Evolutionary conservation across 108 stramenopile genomes (phyloP).

Genomic region (Discostella stelligeroides): DNA sequence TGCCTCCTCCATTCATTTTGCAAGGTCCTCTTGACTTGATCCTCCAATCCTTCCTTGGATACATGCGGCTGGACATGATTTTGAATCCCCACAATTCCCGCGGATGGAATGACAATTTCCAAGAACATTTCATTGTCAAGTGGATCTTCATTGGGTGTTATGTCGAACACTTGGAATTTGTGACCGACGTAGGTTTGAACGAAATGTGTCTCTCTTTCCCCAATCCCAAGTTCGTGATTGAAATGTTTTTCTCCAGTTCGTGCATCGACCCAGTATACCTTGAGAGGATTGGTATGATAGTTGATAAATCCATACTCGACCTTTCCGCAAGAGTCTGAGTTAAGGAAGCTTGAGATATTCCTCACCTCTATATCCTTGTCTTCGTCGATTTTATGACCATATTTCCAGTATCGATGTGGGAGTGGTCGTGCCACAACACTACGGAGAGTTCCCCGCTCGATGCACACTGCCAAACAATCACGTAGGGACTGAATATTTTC

Average conservation of each 20-base stretch:
- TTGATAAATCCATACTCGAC: constrained; percentile 61
- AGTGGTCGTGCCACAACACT: constrained; percentile 29
- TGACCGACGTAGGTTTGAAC: constrained; percentile 61
- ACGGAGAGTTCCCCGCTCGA: constrained; percentile 40
- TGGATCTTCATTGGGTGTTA: constrained; percentile 27
- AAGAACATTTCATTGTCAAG: constrained; percentile 35
- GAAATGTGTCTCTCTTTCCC: constrained; percentile 58
- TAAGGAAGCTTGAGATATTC: constrained; percentile 23
- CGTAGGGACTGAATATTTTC: neutral
- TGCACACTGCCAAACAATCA: constrained; percentile 41
- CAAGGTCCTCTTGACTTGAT: constrained; percentile 51
- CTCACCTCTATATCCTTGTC: constrained; percentile 17
- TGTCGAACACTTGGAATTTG: constrained; percentile 49
- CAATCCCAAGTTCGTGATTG: constrained; percentile 46
- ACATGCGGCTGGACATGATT: constrained; percentile 35
- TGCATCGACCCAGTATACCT: constrained; percentile 54
- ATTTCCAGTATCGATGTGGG: constrained; percentile 38
- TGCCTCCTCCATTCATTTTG: constrained; percentile 57
- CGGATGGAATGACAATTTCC: constrained; percentile 20
- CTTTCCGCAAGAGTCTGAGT: constrained; percentile 33
- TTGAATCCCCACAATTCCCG: constrained; percentile 52
- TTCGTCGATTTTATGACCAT: constrained; percentile 21
- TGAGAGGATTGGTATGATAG: constrained; percentile 44
- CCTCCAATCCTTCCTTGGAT: constrained; percentile 40
- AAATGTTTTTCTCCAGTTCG: constrained; percentile 16